Evolutionary conservation across 345 rosid species (phyloP).

Genomic region (Eucalyptus dawsonii): DNA sequence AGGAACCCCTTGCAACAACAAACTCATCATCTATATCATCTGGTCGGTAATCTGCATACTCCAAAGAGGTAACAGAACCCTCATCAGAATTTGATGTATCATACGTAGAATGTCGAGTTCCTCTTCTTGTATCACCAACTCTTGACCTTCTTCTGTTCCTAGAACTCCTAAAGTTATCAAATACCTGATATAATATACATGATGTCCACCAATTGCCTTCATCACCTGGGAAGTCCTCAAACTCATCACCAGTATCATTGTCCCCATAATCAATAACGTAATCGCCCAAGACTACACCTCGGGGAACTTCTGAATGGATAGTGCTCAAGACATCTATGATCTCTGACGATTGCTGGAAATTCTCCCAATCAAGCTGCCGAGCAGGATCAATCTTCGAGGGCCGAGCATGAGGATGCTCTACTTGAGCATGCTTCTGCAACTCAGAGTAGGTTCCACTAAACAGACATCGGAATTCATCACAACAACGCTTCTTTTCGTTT

Average conservation of each 20-base stretch:
- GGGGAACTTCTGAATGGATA: conserved; percentile 92
- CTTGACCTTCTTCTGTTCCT: conserved; percentile 85
- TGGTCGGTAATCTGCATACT: conserved; percentile 66
- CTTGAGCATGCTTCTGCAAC: conserved; percentile 55
- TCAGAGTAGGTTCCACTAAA: conserved; percentile 61
- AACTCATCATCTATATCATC: conserved; percentile 83
- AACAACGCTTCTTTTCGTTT: conserved; percentile 62
- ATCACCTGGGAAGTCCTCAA: conserved; percentile 68
- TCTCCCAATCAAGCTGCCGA: conserved; percentile 90
- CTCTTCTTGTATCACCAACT: conserved; percentile 60
- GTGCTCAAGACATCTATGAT: conserved; percentile 93
- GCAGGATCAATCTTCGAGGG: conserved; percentile 90
- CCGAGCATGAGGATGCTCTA: conserved; percentile 80
- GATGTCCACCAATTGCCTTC: conserved; percentile 97
- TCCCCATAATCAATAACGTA: conserved; percentile 96
- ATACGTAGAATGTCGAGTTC: conserved; percentile 51
- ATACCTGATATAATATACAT: conserved; percentile 79
- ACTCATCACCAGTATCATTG: conserved; percentile 79
- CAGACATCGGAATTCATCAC: conserved; percentile 60
- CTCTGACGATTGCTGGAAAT: conserved; percentile 95
- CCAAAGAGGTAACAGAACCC: conserved; percentile 78
- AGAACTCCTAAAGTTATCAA: conserved; percentile 78
- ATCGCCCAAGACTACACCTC: conserved; percentile 92
- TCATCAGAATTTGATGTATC: conserved; percentile 82
- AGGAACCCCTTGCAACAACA: conserved; percentile 30